Base-by-base conservation (phyloP, 2,329 filamentous ascomycete species). In the Alternaria sp. region DNA sequence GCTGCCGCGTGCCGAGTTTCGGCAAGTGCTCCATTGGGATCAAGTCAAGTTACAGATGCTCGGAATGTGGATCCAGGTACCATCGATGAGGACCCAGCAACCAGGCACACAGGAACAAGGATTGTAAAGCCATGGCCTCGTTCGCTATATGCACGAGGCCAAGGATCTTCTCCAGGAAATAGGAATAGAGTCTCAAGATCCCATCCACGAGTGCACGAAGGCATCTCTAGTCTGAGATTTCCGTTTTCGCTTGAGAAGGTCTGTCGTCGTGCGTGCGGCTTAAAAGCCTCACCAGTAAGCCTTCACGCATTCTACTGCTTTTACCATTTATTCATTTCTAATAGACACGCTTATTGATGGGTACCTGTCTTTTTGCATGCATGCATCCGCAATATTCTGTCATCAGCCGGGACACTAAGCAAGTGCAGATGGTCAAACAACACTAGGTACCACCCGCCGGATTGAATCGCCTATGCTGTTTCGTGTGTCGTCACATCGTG, bases 21-120 rank as follows among this genome's bases (percentile, higher is more conserved):
- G 45, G 26, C 3, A 34, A 41, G n/a, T 17, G 14, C 24, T 46
- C 24, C 42, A 26, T 41, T 36, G n/a, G 26, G 51, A 28, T 26
- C 40, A 51, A 39, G 21, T 23, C 41, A 37, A 26, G 28, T 46
- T 39, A 40, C 42, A 51, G 34, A 45, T 31, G 23, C 31, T 50
- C 34, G 39, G 45, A 34, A 51, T 11, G 44, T 60, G 52, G 44
- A 59, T 36, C 23, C 24, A 23, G 17, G 21, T 51, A 29, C 46
- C n/a, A 26, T 28, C n/a, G 10, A n/a, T 31, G 11, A 41, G 13
- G 28, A 29, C 51, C 56, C 51, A 23, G 24, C n/a, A 37, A 40
- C 44, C 56, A 40, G 56, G 56, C 26, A 29, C 45, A 34, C 36
- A 50, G 29, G 26, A 23, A 31, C n/a, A 23, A 23, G 24, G 17